Percentiles rank a stretch among this genome's conserved stretches.
Conservation (phyloP, 768 basidiomycete species). For the Xerocomellus chrysenteron region DNA sequence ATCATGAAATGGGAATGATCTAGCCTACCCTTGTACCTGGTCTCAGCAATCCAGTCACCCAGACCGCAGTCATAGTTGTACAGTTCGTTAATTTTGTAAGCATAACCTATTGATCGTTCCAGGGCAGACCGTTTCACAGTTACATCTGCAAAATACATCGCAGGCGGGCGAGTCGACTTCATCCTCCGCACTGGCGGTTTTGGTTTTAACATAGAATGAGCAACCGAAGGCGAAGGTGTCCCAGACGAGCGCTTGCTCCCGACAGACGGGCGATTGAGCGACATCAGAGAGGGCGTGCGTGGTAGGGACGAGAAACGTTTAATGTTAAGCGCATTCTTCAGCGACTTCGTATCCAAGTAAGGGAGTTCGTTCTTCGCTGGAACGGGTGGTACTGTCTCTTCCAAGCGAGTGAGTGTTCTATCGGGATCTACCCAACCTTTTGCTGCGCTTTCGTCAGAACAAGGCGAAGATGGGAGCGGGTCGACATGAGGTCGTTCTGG, state of each 20-base stretch:
- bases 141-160: conserved; percentile 72
- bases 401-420: conserved; percentile 13
- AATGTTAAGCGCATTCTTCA: conserved; percentile 30
- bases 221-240: conserved; percentile 30
- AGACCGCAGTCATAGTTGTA: conserved; percentile 74
- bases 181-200: conserved; percentile 29
- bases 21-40: conserved; percentile 51
- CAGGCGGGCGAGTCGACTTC: conserved; percentile 53
- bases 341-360: conserved; percentile 21
- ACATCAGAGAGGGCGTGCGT: conserved; percentile 62
- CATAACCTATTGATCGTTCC: conserved; percentile 74
- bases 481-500: conserved; percentile 14
- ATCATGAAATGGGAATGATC: neutral
- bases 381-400: conserved; percentile 28
- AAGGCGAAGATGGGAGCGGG: conserved; percentile 14
- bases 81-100: conserved; percentile 81
- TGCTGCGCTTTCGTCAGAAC: conserved; percentile 20
- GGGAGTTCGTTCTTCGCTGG: conserved; percentile 29
- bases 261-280: conserved; percentile 27
- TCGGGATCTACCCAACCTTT: conserved; percentile 19
- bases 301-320: conserved; percentile 59
- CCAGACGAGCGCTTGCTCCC: conserved; percentile 26
- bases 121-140: conserved; percentile 49
- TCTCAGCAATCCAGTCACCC: conserved; percentile 67
- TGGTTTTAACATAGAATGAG: conserved; percentile 31